Evolutionary conservation across 2,329 filamentous ascomycete genomes (phyloP), one percentile per base, ranked within the genome.

Genomic region (Hysterium pulicare): DNA sequence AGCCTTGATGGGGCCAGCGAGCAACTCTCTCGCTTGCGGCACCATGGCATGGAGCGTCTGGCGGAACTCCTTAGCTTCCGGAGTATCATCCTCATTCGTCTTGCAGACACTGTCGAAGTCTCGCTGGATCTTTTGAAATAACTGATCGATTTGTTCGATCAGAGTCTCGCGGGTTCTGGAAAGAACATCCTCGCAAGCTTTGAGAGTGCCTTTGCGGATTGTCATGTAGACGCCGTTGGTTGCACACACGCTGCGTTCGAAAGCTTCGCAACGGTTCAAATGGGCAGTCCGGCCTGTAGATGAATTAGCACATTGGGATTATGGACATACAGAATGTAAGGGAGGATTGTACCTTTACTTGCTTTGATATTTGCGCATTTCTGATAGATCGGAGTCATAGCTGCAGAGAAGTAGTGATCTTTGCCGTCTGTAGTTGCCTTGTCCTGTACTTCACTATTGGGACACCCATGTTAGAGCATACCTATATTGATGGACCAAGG

Each of bases 361-460:
- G 28, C 19, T 13, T 11, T 3, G 9, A 42, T 36, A 22, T 28
- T 19, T 2, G 15, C 40, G 10, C 36, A n/a, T 7, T 24, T 13
- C n/a, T n/a, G n/a, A 33, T 59, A 58, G 17, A 52, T 35, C 1
- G 35, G 5, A 3, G 22, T 3, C 43, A 59, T 51, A 2, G 45
- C 45, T 11, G 43, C 33, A 3, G 38, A 28, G 15, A 58, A 45
- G 33, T 55, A 55, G 26, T 45, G 28, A 2, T 37, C 37, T 0
- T 42, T 13, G 5, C 21, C 23, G 8, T 45, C 9, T 1, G 19
- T 48, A 24, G 5, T 13, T 4, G 35, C 32, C 15, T 36, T 38
- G 11, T 22, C 17, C 19, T 45, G 44, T 15, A 42, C 34, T 4
- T 9, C 17, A 30, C 9, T 24, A n/a, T 28, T 10, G 19, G n/a